A percentile compares a stretch with the other conserved stretches of the same genome.
Evolutionary conservation across 179 eudicot genomes (phyloP).

Genomic region (Sideroxylon spinosum): DNA sequence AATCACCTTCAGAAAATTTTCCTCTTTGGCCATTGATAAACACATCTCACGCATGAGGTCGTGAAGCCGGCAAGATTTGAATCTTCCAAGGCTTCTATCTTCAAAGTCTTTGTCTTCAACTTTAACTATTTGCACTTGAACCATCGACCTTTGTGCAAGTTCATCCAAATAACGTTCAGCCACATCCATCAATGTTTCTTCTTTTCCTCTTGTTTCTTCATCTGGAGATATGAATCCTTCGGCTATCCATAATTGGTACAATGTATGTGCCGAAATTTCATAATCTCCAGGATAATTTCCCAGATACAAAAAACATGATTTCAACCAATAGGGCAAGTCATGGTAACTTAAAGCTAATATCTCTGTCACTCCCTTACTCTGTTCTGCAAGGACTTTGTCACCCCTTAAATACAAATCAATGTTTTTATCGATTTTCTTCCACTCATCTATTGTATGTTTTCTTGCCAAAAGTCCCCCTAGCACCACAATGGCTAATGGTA

Average conservation of each 20-base stretch:
- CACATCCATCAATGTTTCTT: slow-evolving; percentile 12
- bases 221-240: slow-evolving; percentile 16
- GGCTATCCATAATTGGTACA: slow-evolving; percentile 20
- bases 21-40: slow-evolving; percentile 10
- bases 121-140: background rate
- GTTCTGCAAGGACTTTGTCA: slow-evolving; percentile 3
- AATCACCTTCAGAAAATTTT: slow-evolving; percentile 6
- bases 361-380: background rate
- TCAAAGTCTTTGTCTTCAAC: background rate
- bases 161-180: slow-evolving; percentile 13
- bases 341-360: slow-evolving; percentile 21
- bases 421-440: slow-evolving; percentile 29
- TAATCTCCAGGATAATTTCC: slow-evolving; percentile 17
- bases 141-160: slow-evolving; percentile 17
- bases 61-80: slow-evolving; percentile 15
- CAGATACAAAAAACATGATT: slow-evolving; percentile 20
- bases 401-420: slow-evolving; percentile 21
- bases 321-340: slow-evolving; percentile 20
- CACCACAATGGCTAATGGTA: slow-evolving; percentile 42
- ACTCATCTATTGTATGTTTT: slow-evolving; percentile 32
- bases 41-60: slow-evolving; percentile 20
- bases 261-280: background rate
- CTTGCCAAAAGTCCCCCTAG: slow-evolving; percentile 46
- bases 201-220: background rate
- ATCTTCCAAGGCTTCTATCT: background rate